Evolutionary conservation across 441 rosid species (phyloP), one percentile per base, ranked within the genome.

Genomic region (Gossypium gossypioides): DNA sequence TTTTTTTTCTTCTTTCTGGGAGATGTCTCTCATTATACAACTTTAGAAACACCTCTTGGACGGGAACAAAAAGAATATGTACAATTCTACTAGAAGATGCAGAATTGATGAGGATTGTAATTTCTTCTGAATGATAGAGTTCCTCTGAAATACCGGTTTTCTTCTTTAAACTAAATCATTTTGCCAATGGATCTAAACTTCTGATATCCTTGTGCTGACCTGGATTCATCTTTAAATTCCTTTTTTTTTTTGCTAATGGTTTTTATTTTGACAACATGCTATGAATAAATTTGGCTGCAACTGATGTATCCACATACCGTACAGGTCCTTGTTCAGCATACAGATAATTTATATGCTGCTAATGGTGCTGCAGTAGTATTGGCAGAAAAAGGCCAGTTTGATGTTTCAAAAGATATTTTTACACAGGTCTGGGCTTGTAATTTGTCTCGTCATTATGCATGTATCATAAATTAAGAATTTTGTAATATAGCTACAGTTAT

Each of bases 321-420:
- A 7, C 81, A 96, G 99, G 99, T 96, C 77, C 88, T 93, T 70
- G 88, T 88, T 77, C 96, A 96, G 82, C 98, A 91, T 80, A 84
- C 87, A 70, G 84, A 96, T 81, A 96, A 96, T 81, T 75, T 96
- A 67, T 96, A 90, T 84, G 99, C 97, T 78, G 99, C 99, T 78
- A 93, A 96, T 78, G 98, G 99, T 67, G 97, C 99, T 72, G 98
- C 92, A 78, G 89, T 96, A 40, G 88, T 96, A 82, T 84, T 93
- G 81, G 99, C 99, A 58, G 99, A 96, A 85, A 96, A 88, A 83
- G 97, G 98, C 32, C 95, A 93, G 48, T 96, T 96, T 64, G 97
- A 96, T 81, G 96, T 96, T 75, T 89, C 99, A 50, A 96, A 93
- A 75, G 99, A 96, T 84, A 82, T 96, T 63, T 96, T 96, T 82